Evolutionary conservation across 169 alveolate genomes (phyloP).

Genomic region (Cystoisospora suis): DNA sequence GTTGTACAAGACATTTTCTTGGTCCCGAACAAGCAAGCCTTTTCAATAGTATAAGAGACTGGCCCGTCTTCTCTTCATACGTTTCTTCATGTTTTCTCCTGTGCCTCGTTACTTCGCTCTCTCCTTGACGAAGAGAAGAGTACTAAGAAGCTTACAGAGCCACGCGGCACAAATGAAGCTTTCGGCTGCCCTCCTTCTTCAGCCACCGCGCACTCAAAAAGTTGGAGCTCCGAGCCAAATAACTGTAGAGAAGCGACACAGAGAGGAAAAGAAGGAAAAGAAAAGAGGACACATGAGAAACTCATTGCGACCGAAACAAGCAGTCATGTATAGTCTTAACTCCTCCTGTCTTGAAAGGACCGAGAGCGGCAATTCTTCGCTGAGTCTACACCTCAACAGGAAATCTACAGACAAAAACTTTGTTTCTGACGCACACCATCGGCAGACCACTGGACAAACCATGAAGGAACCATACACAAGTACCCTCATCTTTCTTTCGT

Average conservation of each 20-base stretch:
- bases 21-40: too few species aligned
- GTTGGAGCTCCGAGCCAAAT: not conserved
- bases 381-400: not conserved
- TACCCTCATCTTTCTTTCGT: too few species aligned
- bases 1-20: too few species aligned
- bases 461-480: not conserved
- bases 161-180: not conserved
- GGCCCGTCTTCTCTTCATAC: not conserved
- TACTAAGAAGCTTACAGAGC: constrained; percentile 1
- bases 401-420: not conserved
- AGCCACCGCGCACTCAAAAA: constrained; percentile 31
- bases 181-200: constrained; percentile 1
- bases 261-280: too few species aligned
- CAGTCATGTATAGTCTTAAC: not conserved
- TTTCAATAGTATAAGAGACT: too few species aligned
- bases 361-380: not conserved
- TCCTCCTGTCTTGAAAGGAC: not conserved
- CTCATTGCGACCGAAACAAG: not conserved
- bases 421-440: too few species aligned
- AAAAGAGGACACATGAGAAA: not conserved
- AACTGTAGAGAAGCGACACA: not conserved
- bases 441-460: too few species aligned
- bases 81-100: not conserved
- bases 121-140: not conserved
- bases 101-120: not conserved